Evolutionary conservation across 1,139 yeast species (phyloP).

Genomic region (Lodderomyces oxycetoniae): DNA sequence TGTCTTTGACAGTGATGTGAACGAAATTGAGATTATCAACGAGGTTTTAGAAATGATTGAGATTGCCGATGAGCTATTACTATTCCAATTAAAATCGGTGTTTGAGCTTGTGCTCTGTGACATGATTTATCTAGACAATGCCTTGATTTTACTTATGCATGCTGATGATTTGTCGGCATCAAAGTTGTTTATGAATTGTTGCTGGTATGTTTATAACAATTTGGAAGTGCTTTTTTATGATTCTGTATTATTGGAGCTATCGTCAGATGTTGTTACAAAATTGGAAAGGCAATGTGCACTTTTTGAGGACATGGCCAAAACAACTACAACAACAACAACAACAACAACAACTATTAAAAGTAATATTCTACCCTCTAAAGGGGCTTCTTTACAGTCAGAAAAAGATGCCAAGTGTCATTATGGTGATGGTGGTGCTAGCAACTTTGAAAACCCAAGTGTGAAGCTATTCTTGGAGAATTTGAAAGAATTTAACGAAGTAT

Average conservation of each 20-base stretch:
- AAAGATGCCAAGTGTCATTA: background rate
- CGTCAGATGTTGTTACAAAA: conserved; percentile 23
- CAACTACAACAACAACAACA: conserved; percentile 13
- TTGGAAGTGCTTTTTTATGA: conserved; percentile 61
- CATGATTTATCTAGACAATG: conserved; percentile 59
- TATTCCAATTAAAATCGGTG: conserved; percentile 54
- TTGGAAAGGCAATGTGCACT: conserved; percentile 24
- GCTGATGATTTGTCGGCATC: conserved; percentile 47
- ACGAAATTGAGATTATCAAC: conserved; percentile 39
- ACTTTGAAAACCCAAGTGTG: background rate
- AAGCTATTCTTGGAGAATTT: conserved; percentile 14
- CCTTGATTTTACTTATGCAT: conserved; percentile 50
- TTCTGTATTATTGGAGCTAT: conserved; percentile 25
- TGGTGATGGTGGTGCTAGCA: background rate
- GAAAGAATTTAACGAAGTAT: conserved; percentile 27
- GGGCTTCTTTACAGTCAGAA: background rate
- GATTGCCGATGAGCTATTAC: conserved; percentile 58
- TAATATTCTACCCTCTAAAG: background rate
- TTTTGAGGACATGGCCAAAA: conserved; percentile 12
- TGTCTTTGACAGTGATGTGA: conserved; percentile 1
- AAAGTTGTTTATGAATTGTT: conserved; percentile 55
- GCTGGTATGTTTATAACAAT: conserved; percentile 67
- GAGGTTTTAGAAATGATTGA: conserved; percentile 56
- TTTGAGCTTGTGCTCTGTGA: conserved; percentile 62
- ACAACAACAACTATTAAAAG: conserved; percentile 7